Conservation (phyloP, 768 basidiomycete genomes). For the Lentinula detonsa region DNA sequence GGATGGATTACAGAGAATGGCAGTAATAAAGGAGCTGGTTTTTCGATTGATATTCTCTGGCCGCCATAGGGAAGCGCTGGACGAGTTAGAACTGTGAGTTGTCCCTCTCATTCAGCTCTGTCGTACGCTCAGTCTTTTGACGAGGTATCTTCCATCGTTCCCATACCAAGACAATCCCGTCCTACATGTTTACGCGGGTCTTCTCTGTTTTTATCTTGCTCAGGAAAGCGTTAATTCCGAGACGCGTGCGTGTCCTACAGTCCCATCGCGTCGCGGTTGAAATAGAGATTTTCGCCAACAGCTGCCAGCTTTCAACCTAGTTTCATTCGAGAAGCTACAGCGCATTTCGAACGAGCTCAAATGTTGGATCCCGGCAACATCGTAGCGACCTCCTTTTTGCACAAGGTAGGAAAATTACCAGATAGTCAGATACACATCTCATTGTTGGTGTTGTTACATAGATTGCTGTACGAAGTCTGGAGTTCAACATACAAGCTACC, state of each 20-base stretch:
- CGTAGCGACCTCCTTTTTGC: conserved; percentile 47
- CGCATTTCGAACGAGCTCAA: conserved; percentile 60
- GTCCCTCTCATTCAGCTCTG: neutral
- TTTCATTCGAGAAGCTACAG: conserved; percentile 48
- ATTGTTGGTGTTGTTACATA: neutral
- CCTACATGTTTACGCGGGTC: conserved; percentile 79
- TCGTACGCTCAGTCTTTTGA: conserved; percentile 3
- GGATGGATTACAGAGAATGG: conserved; percentile 48
- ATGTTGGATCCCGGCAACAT: conserved; percentile 51
- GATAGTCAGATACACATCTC: neutral
- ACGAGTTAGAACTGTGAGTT: conserved; percentile 80
- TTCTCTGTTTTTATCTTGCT: conserved; percentile 62
- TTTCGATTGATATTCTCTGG: conserved; percentile 56
- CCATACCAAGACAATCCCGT: conserved; percentile 81
- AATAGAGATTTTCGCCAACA: neutral
- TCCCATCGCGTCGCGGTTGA: neutral
- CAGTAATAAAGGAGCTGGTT: conserved; percentile 69
- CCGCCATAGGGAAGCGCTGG: conserved; percentile 64
- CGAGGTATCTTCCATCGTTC: conserved; percentile 79
- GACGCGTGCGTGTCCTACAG: neutral
- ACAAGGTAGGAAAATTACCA: conserved; percentile 31
- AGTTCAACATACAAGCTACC: conserved; percentile 5
- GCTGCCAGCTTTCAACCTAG: conserved; percentile 20
- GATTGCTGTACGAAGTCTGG: conserved; percentile 8
- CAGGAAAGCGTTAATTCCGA: conserved; percentile 23